phyloP scores from a whole-genome alignment of 2,329 filamentous ascomycete species.

The Colletotrichum gloeosporioides region DNA sequence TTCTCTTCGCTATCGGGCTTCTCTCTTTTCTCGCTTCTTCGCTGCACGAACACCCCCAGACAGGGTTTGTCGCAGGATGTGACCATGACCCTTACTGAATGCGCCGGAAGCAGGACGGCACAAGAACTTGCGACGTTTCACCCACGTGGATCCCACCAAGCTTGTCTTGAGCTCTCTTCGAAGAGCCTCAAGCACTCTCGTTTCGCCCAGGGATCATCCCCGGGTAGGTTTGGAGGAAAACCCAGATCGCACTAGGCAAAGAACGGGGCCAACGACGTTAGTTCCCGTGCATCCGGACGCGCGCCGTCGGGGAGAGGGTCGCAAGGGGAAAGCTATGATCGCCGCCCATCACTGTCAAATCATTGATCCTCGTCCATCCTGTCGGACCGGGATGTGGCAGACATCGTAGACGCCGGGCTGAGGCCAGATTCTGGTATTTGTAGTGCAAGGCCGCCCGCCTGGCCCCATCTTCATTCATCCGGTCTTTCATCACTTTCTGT shows the following conservation, averaged over 20 bases:
- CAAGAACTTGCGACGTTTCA: conserved; percentile 21
- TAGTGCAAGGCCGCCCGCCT: not conserved
- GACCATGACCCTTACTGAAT: not conserved
- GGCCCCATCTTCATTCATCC: not conserved
- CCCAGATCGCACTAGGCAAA: not conserved
- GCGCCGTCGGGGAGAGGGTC: not conserved
- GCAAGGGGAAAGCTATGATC: conserved; percentile 6
- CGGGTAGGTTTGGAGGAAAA: not conserved
- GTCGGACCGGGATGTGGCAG: not conserved
- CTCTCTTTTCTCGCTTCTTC: not conserved
- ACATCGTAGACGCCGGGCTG: not conserved
- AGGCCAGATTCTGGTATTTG: conserved; percentile 2
- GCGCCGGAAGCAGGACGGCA: conserved; percentile 19
- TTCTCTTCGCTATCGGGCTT: not conserved
- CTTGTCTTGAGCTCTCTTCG: not conserved
- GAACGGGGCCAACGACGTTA: not conserved
- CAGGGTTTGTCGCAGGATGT: conserved; percentile 17
- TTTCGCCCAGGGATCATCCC: conserved; percentile 14
- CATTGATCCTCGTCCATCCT: not conserved
- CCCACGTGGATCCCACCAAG: not conserved
- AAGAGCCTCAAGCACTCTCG: not conserved
- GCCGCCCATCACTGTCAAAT: not conserved
- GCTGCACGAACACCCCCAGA: not conserved
- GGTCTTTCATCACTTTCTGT: not conserved
- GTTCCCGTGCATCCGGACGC: not conserved